These are phyloP conservation scores for Lepraria neglecta DNA, from an alignment of 495 filamentous ascomycete species.

Conservation along the genomic window DNA sequence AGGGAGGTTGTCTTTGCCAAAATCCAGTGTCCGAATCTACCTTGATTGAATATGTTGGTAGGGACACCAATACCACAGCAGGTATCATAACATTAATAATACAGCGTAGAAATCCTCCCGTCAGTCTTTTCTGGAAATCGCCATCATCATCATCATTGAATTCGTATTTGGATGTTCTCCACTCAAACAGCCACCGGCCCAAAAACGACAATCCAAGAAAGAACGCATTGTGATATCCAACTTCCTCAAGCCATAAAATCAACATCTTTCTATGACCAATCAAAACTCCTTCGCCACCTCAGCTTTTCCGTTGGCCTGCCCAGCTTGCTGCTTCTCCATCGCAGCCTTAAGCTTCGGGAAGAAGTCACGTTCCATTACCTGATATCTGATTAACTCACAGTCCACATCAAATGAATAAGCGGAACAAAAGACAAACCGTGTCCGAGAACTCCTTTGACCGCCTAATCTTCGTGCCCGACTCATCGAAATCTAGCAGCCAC, in stretches of 20 bases:
- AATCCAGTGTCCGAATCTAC: too few species aligned
- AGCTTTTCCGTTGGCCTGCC: background rate
- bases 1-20: too few species aligned
- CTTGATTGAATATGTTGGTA: too few species aligned
- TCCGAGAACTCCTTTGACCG: constrained; percentile 37
- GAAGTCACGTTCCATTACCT: constrained; percentile 31
- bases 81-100: too few species aligned
- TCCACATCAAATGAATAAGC: background rate
- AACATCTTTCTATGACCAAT: background rate
- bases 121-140: too few species aligned
- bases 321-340: constrained; percentile 21
- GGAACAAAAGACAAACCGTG: constrained; percentile 16
- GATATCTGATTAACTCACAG: background rate
- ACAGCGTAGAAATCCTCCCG: too few species aligned
- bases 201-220: too few species aligned
- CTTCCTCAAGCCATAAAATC: background rate
- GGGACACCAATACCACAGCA: too few species aligned
- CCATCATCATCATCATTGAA: too few species aligned
- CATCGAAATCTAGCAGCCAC: constrained; percentile 39
- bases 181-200: background rate
- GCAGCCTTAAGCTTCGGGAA: constrained; percentile 30
- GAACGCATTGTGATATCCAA: too few species aligned
- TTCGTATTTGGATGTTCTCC: background rate
- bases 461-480: constrained; percentile 31
- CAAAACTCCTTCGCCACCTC: background rate